A percentile compares a stretch with the other conserved stretches of the same genome.
These are phyloP conservation scores for Monilinia polystroma DNA, from an alignment of 2,329 filamentous ascomycete genomes.

Conservation along the genomic window DNA sequence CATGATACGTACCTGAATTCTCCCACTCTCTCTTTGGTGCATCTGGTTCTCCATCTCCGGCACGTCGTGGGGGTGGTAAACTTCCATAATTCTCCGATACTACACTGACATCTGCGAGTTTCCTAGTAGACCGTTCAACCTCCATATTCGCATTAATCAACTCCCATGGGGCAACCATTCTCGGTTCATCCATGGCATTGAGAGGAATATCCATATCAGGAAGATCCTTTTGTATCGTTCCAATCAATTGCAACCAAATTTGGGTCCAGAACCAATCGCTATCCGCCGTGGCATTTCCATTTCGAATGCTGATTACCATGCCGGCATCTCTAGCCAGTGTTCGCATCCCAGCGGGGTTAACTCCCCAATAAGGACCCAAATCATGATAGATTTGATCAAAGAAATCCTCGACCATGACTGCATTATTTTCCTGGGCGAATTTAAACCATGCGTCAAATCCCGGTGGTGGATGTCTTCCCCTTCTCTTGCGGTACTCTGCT, in stretches of 20 bases:
- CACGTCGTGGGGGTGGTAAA: constrained; percentile 39
- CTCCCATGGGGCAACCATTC: constrained; percentile 59
- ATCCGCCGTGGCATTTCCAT: constrained; percentile 50
- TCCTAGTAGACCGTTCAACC: constrained; percentile 44
- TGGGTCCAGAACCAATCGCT: constrained; percentile 46
- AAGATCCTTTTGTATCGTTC: constrained; percentile 50
- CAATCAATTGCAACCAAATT: constrained; percentile 42
- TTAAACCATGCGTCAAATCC: constrained; percentile 60
- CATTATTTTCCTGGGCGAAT: constrained; percentile 51
- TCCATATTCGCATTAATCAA: constrained; percentile 52
- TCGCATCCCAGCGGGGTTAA: constrained; percentile 48
- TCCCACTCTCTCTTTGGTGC: constrained; percentile 28
- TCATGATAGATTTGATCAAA: constrained; percentile 57
- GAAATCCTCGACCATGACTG: constrained; percentile 60
- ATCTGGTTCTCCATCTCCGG: constrained; percentile 1
- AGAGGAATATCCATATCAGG: constrained; percentile 67
- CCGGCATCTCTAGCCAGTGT: constrained; percentile 55
- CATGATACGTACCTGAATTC: constrained; percentile 38
- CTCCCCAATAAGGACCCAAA: constrained; percentile 48
- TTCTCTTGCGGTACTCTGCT: constrained; percentile 52
- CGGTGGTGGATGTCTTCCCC: constrained; percentile 62
- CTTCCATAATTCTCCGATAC: constrained; percentile 51
- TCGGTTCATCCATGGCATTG: constrained; percentile 63
- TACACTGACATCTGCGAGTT: constrained; percentile 58
- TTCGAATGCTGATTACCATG: constrained; percentile 60